These are phyloP conservation scores for Candida boleticola DNA, from an alignment of 805 yeast species.

Conservation along the genomic window DNA sequence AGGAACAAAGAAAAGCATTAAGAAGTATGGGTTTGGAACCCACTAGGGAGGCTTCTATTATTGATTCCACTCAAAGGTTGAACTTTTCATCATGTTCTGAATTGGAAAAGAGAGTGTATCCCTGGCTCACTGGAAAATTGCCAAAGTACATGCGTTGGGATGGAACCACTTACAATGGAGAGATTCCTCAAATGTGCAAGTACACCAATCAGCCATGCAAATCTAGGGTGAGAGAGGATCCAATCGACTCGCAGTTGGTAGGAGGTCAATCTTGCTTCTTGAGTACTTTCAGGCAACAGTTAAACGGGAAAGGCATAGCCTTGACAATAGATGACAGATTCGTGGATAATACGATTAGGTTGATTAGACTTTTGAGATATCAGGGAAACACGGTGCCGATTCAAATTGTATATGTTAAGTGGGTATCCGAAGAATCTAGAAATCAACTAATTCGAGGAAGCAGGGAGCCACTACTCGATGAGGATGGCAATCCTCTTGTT, in stretches of 20 bases:
- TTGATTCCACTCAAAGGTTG: not conserved
- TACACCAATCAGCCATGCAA: not conserved
- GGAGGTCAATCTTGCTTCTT: conserved; percentile 7
- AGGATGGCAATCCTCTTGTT: conserved; percentile 11
- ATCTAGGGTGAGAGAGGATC: not conserved
- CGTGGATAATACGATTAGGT: conserved; percentile 17
- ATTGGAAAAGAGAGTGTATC: conserved; percentile 16
- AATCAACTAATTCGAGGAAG: conserved; percentile 18
- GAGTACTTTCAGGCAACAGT: conserved; percentile 9
- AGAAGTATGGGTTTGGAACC: not conserved
- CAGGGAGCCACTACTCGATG: conserved; percentile 11
- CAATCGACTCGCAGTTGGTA: not conserved
- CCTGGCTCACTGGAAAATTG: conserved; percentile 21
- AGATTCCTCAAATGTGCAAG: not conserved
- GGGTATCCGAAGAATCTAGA: conserved; percentile 24
- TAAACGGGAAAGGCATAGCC: conserved; percentile 34
- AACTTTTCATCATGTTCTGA: conserved; percentile 4
- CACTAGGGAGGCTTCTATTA: not conserved
- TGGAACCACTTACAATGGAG: not conserved
- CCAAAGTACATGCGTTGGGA: conserved; percentile 12
- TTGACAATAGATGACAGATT: conserved; percentile 27
- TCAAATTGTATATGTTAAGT: conserved; percentile 25
- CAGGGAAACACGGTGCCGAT: conserved; percentile 30
- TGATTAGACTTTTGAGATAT: conserved; percentile 27
- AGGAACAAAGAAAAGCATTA: conserved; percentile 5